These are phyloP conservation scores for Phaeodactylum tricornutum DNA, from an alignment of 108 stramenopile species.

Conservation along the genomic window DNA sequence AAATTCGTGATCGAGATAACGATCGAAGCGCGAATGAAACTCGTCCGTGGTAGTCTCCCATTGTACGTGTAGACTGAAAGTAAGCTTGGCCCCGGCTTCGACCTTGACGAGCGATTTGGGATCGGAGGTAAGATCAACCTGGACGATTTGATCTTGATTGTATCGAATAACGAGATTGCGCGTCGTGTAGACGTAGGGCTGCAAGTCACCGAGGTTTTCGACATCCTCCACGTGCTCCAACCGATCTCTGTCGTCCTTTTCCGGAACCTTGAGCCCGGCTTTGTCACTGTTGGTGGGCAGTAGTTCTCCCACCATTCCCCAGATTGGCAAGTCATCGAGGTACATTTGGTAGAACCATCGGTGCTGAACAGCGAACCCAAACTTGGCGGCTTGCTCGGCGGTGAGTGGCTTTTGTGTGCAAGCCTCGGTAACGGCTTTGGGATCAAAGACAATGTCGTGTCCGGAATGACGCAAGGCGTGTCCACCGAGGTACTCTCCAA, in stretches of 20 bases:
- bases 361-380: slow-evolving; percentile 68
- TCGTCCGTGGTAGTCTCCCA: slow-evolving; percentile 62
- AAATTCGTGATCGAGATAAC: slow-evolving; percentile 92
- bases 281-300: slow-evolving; percentile 33
- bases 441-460: slow-evolving; percentile 62
- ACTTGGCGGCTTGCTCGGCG: slow-evolving; percentile 33
- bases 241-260: slow-evolving; percentile 50
- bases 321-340: slow-evolving; percentile 93
- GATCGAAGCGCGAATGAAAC: slow-evolving; percentile 86
- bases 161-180: slow-evolving; percentile 76
- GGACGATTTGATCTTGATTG: slow-evolving; percentile 90
- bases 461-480: slow-evolving; percentile 81
- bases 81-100: slow-evolving; percentile 49
- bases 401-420: slow-evolving; percentile 67
- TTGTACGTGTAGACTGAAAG: slow-evolving; percentile 67
- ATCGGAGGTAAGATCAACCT: slow-evolving; percentile 88
- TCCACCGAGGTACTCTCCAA: slow-evolving; percentile 63
- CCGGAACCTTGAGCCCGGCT: slow-evolving; percentile 12
- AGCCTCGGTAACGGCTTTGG: slow-evolving; percentile 40
- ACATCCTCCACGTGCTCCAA: slow-evolving; percentile 54
- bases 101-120: slow-evolving; percentile 64
- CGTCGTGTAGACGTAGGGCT: slow-evolving; percentile 83
- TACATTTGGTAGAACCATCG: slow-evolving; percentile 98
- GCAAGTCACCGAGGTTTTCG: slow-evolving; percentile 32
- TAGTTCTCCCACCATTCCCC: slow-evolving; percentile 97